Evolutionary conservation across 176 grass and related monocot genomes (phyloP), one percentile per base, ranked within the genome.

Genomic region (Areca catechu): DNA sequence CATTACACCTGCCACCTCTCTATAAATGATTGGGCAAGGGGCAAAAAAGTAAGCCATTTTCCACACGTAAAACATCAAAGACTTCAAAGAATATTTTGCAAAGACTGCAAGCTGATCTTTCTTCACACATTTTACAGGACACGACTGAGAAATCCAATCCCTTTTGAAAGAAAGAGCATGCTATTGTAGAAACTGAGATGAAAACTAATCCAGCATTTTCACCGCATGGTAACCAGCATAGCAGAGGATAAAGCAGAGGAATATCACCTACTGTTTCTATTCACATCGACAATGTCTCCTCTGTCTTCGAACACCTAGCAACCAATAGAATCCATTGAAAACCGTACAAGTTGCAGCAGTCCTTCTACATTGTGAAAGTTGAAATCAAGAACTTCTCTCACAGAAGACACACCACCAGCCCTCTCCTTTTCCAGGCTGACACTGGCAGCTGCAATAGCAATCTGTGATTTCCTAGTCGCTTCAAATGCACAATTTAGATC

Each of bases 401-500:
- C 73, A 56, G 74, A 89, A 71, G 76, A 76, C 60, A 89, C 65
- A 25, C 61, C 54, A 67, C 83, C 43, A 61, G 56, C 16, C 67
- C 62, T 52, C 60, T 49, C 57, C 61, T 78, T 74, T 56, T 62
- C 57, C 19, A 63, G 50, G 51, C 51, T 74, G 7, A 49, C 62
- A 80, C 47, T 64, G 62, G 79, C 74, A 73, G 82, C 75, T 67
- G 71, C 57, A 74, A 89, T 66, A 28, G 77, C 76, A 24, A 72
- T 16, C 51, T 86, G 65, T 62, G 85, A 86, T 66, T 89, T 95
- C 67, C 70, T 67, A 75, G 79, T 83, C 68, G 85, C 90, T 78
- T 95, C 77, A 50, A 95, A 86, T 57, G 90, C 90, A 67, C 71
- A 53, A 61, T 79, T 95, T 61, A 89, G 66, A 68, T 89, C 82